Percentiles rank a stretch among this genome's conserved stretches.
These are phyloP conservation scores for Amylocystis lapponica DNA, from an alignment of 768 basidiomycete genomes.

Conservation along the genomic window DNA sequence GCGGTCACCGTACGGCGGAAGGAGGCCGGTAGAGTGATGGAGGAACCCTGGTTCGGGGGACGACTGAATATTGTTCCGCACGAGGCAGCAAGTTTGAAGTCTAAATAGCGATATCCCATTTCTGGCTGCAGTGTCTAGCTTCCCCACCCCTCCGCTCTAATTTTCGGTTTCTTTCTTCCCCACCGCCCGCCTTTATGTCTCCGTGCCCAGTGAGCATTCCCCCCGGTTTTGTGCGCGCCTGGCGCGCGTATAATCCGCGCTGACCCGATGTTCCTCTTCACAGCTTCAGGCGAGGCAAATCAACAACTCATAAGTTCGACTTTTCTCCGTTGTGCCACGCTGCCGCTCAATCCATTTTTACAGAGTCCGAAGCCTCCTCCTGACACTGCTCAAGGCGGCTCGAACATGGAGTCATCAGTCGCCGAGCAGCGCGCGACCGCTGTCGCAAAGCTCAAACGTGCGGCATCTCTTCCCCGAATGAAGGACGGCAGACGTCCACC, in stretches of 20 bases:
- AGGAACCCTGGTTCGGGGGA: no score
- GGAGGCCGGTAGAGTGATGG: no score
- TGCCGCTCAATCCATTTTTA: slow-evolving; percentile 14
- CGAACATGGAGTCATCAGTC: slow-evolving; percentile 37
- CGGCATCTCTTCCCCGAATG: slow-evolving; percentile 87
- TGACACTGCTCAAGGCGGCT: slow-evolving; percentile 12
- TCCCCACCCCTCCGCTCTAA: slow-evolving; percentile 9
- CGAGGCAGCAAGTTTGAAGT: slow-evolving; percentile 9
- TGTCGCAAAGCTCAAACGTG: slow-evolving; percentile 86
- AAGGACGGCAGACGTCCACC: slow-evolving; percentile 86
- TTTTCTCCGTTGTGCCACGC: slow-evolving; percentile 13
- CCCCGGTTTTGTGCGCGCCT: not conserved
- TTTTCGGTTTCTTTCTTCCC: slow-evolving; percentile 2
- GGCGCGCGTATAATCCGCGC: not conserved
- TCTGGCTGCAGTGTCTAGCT: slow-evolving; percentile 3
- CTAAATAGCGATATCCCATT: slow-evolving; percentile 7
- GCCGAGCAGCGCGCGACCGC: slow-evolving; percentile 83
- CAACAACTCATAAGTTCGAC: slow-evolving; percentile 2
- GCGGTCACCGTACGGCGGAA: no score
- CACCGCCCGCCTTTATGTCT: slow-evolving; percentile 13
- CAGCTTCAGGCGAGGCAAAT: slow-evolving; percentile 10
- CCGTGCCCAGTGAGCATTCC: slow-evolving; percentile 9
- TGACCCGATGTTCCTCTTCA: not conserved
- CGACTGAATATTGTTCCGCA: no score
- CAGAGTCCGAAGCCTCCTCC: slow-evolving; percentile 21